phyloP scores from a whole-genome alignment of 192 early-diverging fungal species.

The Coemansia guatemalensis region DNA sequence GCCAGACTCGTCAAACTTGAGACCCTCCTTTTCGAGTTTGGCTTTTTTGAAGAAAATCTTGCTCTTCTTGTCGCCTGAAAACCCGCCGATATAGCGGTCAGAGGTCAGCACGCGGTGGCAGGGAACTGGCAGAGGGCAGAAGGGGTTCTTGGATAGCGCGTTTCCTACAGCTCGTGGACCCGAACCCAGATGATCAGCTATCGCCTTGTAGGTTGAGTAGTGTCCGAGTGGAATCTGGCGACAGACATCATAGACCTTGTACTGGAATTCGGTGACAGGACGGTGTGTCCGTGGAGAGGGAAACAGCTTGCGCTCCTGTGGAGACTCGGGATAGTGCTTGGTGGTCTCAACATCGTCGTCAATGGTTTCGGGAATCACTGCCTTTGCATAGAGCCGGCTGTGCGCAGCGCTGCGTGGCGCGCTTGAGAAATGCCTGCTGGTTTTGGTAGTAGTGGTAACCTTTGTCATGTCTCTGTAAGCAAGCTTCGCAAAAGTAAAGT shows the following conservation, averaged over 20 bases:
- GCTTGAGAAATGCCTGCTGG: conserved; percentile 24
- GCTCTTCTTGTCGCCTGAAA: conserved; percentile 62
- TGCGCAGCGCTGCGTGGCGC: conserved; percentile 33
- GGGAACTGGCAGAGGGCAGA: conserved; percentile 66
- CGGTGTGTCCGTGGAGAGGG: conserved; percentile 59
- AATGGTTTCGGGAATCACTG: conserved; percentile 35
- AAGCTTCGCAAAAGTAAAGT: neutral
- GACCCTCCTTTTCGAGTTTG: conserved; percentile 65
- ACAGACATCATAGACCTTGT: conserved; percentile 68
- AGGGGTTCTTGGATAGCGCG: conserved; percentile 68
- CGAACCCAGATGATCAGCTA: conserved; percentile 62
- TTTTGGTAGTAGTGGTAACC: conserved; percentile 11
- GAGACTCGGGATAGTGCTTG: conserved; percentile 52
- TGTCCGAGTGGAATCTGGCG: conserved; percentile 64
- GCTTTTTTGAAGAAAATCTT: conserved; percentile 66
- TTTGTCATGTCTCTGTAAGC: conserved; percentile 1
- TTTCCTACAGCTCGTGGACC: conserved; percentile 67
- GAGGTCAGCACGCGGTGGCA: conserved; percentile 70
- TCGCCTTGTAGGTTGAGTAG: conserved; percentile 67
- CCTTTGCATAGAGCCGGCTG: conserved; percentile 26
- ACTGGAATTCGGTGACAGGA: conserved; percentile 69
- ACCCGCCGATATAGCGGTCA: conserved; percentile 68
- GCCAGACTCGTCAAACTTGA: conserved; percentile 60
- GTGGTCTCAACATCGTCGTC: conserved; percentile 53
- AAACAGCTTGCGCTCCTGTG: conserved; percentile 46